phyloP scores from a whole-genome alignment of 495 filamentous ascomycete species.

The Parmelia sp. region DNA sequence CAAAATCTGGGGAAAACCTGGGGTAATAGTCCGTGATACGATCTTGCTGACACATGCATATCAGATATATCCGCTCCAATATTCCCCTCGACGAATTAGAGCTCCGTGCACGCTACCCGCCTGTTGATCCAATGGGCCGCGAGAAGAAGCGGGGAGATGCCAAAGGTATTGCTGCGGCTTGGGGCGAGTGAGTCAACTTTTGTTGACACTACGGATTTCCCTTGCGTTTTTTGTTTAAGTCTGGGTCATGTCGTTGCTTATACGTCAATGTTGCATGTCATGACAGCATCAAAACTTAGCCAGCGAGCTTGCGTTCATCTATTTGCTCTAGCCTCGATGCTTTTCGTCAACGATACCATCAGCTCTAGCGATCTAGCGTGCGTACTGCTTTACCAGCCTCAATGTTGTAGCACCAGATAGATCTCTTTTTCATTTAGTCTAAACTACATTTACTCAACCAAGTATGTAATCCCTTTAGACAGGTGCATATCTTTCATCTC shows the following conservation, averaged over 20 bases:
- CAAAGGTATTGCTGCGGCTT: conserved; percentile 20
- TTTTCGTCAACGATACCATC: conserved; percentile 1
- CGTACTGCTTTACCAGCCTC: conserved; percentile 7
- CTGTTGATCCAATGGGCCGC: conserved; percentile 53
- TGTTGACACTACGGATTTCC: neutral
- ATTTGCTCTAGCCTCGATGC: neutral
- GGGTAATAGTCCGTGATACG: too few relatives aligned
- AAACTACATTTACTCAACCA: neutral
- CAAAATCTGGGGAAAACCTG: conserved; percentile 2
- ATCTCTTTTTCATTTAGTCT: neutral
- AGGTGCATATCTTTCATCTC: too few relatives aligned
- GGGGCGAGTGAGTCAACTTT: conserved; percentile 9
- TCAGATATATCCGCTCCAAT: conserved; percentile 60
- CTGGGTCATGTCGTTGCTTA: neutral
- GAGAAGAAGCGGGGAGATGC: conserved; percentile 29
- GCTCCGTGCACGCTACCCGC: conserved; percentile 56
- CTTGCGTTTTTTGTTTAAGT: neutral
- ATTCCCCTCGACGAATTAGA: conserved; percentile 65
- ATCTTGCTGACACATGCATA: conserved; percentile 1
- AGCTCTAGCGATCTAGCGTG: conserved; percentile 6
- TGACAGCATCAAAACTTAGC: neutral
- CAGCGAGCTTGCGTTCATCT: conserved; percentile 2
- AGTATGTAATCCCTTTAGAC: too few relatives aligned
- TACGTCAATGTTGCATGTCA: neutral
- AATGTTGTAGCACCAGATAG: neutral